Conservation (phyloP, 495 filamentous ascomycete species). For the Choiromyces venosus region DNA sequence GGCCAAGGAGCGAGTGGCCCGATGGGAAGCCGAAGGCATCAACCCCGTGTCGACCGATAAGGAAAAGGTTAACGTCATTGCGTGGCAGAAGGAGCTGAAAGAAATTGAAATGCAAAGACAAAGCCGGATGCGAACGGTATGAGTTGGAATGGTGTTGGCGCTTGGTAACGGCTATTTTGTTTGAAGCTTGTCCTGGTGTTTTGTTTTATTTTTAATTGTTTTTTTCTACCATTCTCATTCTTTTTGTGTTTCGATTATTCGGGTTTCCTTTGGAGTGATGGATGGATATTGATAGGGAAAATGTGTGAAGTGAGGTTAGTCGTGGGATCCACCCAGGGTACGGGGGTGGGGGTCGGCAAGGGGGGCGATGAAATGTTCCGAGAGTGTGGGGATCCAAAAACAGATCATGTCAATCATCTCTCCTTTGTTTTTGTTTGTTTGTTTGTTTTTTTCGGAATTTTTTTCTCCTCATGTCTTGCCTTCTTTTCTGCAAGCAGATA, state of each 20-base stretch:
- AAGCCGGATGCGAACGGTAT: constrained; percentile 42
- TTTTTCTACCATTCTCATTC: constrained; percentile 9
- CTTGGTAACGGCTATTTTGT: constrained; percentile 37
- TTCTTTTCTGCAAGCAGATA: constrained; percentile 4
- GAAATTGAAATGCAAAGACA: constrained; percentile 42
- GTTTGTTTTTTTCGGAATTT: constrained; percentile 35
- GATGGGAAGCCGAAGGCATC: constrained; percentile 66
- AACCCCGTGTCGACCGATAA: constrained; percentile 46
- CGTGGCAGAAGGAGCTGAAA: constrained; percentile 42
- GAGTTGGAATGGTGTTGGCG: constrained; percentile 25
- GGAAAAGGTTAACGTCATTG: constrained; percentile 38
- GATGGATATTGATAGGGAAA: constrained; percentile 24
- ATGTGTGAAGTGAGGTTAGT: constrained; percentile 33
- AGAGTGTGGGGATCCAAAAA: constrained; percentile 29
- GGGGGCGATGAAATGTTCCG: constrained; percentile 28
- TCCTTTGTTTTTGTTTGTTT: constrained; percentile 32
- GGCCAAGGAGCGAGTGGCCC: constrained; percentile 69
- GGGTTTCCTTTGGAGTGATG: constrained; percentile 31
- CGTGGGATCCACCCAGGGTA: constrained; percentile 30
- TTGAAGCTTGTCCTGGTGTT: constrained; percentile 37
- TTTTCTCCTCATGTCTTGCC: constrained; percentile 27
- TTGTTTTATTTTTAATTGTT: constrained; percentile 38
- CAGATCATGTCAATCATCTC: neutral
- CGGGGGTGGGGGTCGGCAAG: constrained; percentile 16
- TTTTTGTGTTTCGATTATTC: constrained; percentile 27